phyloP scores from a whole-genome alignment of 208 protist genomes.

The Trypanosoma lewisi region DNA sequence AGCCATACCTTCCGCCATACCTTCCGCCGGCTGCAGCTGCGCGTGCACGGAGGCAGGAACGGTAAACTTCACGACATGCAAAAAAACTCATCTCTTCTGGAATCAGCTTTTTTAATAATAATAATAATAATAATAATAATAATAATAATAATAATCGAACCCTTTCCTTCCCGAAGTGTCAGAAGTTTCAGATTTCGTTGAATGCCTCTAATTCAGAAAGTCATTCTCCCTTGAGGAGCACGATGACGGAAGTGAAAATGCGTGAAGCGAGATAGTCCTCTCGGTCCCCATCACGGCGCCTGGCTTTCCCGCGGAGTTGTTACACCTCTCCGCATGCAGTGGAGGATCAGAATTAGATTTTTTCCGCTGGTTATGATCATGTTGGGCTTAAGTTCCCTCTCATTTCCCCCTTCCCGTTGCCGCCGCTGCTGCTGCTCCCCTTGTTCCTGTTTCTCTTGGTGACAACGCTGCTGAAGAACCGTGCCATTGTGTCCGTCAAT shows the following conservation, averaged over 20 bases:
- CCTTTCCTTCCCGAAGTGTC: not conserved
- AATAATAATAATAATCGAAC: constrained; percentile 7
- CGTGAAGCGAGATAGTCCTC: not conserved
- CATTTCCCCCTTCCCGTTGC: not conserved
- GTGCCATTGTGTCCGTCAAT: not conserved
- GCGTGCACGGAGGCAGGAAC: constrained; percentile 14
- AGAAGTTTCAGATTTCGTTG: not conserved
- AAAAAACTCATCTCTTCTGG: constrained; percentile 15
- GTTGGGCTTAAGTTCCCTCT: constrained; percentile 1
- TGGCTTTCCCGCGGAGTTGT: not conserved
- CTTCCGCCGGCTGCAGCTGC: constrained; percentile 14
- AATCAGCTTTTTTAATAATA: constrained; percentile 15
- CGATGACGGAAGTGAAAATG: constrained; percentile 14
- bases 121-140: too few species aligned
- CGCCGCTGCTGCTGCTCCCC: not conserved
- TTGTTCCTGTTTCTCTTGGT: not conserved
- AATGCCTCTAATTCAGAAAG: not conserved
- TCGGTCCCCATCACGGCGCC: not conserved
- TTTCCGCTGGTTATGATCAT: constrained; percentile 1
- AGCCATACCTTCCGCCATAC: constrained; percentile 10
- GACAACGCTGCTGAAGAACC: not conserved
- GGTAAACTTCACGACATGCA: constrained; percentile 25
- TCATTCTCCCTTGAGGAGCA: constrained; percentile 8
- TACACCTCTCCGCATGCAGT: not conserved
- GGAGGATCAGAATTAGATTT: not conserved